A percentile compares a stretch with the other conserved stretches of the same genome.
Conservation (phyloP, 345 rosid species). For the Laguncularia racemosa region DNA sequence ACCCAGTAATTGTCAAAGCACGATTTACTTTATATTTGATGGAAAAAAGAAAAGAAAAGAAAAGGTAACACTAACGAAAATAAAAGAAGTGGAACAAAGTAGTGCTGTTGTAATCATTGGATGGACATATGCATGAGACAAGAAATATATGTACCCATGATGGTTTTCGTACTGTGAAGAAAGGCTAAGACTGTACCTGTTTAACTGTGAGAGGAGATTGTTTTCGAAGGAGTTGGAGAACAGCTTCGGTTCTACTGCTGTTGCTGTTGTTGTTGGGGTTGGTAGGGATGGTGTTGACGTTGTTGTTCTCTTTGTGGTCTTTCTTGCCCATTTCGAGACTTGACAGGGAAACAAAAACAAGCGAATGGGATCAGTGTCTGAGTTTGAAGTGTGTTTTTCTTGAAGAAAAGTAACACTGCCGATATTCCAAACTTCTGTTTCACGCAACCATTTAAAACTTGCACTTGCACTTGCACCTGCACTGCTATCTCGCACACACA, state of each 20-base stretch:
- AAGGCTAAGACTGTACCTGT: constrained; percentile 38
- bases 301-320: constrained; percentile 28
- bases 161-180: neutral
- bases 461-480: constrained; percentile 5
- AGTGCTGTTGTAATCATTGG: too few species aligned
- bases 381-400: neutral
- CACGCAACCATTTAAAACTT: constrained; percentile 50
- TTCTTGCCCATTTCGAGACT: constrained; percentile 60
- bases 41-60: too few species aligned
- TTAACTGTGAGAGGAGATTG: constrained; percentile 72
- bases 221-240: constrained; percentile 53
- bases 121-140: too few species aligned
- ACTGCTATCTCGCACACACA: neutral
- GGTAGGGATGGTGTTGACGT: neutral
- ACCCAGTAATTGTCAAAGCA: too few species aligned
- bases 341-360: neutral
- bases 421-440: constrained; percentile 45
- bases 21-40: too few species aligned
- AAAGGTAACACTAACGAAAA: too few species aligned
- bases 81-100: too few species aligned
- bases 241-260: constrained; percentile 47
- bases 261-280: neutral
- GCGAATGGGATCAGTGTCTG: neutral
- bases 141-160: too few species aligned
- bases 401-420: constrained; percentile 5